Percentiles rank a stretch among this genome's conserved stretches.
Conservation (phyloP, 148 eudicot genomes). For the Amaranthus palmeri region DNA sequence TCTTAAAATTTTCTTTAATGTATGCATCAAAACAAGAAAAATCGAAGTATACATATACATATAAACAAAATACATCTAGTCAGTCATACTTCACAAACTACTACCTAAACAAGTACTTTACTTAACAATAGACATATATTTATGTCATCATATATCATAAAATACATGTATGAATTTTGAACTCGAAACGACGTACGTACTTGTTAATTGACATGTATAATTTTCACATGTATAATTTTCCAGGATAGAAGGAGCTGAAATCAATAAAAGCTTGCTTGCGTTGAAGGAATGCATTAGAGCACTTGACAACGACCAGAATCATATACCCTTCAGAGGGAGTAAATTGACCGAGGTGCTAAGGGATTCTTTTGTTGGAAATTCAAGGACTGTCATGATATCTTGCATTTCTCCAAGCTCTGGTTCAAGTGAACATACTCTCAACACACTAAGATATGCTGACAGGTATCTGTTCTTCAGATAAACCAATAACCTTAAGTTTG, state of each 20-base stretch:
- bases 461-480: conserved; percentile 37
- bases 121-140: too few relatives aligned
- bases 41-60: too few relatives aligned
- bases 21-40: too few relatives aligned
- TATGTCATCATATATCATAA: too few relatives aligned
- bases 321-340: conserved; percentile 98
- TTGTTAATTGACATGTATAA: too few relatives aligned
- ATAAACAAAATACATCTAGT: too few relatives aligned
- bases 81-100: too few relatives aligned
- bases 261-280: conserved; percentile 97
- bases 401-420: conserved; percentile 96
- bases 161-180: too few relatives aligned
- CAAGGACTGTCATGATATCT: conserved; percentile 97
- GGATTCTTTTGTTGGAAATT: conserved; percentile 98
- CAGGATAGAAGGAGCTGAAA: conserved; percentile 95
- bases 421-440: conserved; percentile 94
- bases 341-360: conserved; percentile 95
- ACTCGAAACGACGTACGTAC: too few relatives aligned
- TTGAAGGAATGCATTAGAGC: conserved; percentile 98
- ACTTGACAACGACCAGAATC: conserved; percentile 94
- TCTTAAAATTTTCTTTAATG: too few relatives aligned
- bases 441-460: conserved; percentile 97
- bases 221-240: conserved; percentile 8
- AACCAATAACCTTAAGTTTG: neutral
- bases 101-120: too few relatives aligned